These are phyloP conservation scores for Clausena lansium DNA, from an alignment of 345 rosid genomes.

Conservation along the genomic window DNA sequence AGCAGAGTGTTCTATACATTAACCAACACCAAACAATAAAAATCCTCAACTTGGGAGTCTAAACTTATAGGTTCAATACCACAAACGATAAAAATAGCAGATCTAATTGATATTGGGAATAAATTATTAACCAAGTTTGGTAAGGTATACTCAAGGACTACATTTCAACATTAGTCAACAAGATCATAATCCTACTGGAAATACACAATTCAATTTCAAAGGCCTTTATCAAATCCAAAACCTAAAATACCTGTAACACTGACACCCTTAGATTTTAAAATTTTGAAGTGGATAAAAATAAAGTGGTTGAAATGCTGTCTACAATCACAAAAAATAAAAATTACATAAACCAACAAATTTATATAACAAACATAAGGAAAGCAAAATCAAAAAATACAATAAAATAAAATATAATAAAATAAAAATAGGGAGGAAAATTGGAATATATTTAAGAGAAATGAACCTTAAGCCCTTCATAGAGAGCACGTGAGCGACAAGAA, in stretches of 20 bases:
- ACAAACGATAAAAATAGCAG: too few relatives aligned
- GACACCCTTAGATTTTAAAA: not conserved
- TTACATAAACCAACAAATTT: not conserved
- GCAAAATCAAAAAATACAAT: too few relatives aligned
- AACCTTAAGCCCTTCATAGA: slow-evolving; percentile 95
- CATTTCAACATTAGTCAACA: not conserved
- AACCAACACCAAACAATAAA: not conserved
- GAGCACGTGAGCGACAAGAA: slow-evolving; percentile 95
- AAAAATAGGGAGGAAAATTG: not conserved
- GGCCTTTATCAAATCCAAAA: not conserved
- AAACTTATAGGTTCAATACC: not conserved
- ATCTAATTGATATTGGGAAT: not conserved
- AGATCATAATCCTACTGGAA: not conserved
- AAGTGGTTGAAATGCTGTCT: not conserved
- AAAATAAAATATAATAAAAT: too few relatives aligned
- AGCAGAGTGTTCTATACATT: not conserved
- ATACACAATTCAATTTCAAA: not conserved
- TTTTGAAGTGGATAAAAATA: not conserved
- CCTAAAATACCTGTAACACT: not conserved
- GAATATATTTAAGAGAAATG: slow-evolving; percentile 14
- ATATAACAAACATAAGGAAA: too few relatives aligned
- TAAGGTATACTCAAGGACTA: not conserved
- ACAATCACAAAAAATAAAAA: not conserved
- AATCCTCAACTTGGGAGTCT: not conserved
- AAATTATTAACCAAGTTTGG: not conserved